Conservation (phyloP, 2,329 filamentous ascomycete genomes). For the Fonsecaea multimorphosa region DNA sequence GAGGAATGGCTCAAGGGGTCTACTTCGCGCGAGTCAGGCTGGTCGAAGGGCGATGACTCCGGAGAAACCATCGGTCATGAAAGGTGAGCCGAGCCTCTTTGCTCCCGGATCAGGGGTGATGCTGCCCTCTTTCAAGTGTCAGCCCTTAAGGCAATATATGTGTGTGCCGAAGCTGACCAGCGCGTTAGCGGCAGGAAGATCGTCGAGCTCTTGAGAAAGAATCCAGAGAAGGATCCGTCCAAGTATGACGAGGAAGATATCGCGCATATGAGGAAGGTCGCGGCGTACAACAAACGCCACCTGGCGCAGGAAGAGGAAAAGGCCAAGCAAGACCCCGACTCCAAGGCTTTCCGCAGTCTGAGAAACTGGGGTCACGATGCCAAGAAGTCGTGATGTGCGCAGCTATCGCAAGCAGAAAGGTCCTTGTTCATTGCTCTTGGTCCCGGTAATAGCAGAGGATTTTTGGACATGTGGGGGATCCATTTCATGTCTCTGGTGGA, state of each 20-base stretch:
- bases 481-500: conserved; percentile 40
- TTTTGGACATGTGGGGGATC: not conserved
- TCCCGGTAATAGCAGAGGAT: not conserved
- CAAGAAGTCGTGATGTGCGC: not conserved
- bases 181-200: conserved; percentile 64
- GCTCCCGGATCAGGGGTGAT: not conserved
- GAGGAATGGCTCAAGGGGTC: conserved; percentile 67
- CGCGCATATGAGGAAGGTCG: conserved; percentile 62
- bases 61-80: conserved; percentile 70
- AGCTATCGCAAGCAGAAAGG: not conserved
- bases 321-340: conserved; percentile 62
- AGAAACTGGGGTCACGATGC: conserved; percentile 59
- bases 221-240: conserved; percentile 42
- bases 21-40: conserved; percentile 65
- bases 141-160: not conserved
- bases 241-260: conserved; percentile 64
- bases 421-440: not conserved
- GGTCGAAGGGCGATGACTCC: conserved; percentile 63
- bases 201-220: conserved; percentile 60
- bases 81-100: conserved; percentile 45
- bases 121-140: not conserved
- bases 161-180: not conserved
- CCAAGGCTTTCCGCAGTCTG: conserved; percentile 63
- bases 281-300: conserved; percentile 60
- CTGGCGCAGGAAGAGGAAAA: conserved; percentile 69